These are phyloP conservation scores for Xylariaceae sp. DNA, from an alignment of 2,329 filamentous ascomycete species.

Conservation along the genomic window DNA sequence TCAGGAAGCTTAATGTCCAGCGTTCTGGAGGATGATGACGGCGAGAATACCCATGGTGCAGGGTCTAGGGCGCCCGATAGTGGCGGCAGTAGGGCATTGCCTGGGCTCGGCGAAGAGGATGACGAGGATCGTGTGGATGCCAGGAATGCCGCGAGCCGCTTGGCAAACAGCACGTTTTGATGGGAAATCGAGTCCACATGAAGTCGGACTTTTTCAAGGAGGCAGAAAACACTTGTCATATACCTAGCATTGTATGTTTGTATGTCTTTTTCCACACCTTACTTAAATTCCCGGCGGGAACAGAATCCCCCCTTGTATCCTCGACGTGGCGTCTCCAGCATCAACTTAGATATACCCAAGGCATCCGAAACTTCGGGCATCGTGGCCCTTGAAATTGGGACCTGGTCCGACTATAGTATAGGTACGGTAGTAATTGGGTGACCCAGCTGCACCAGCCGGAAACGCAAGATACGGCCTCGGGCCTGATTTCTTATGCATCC, in stretches of 20 bases:
- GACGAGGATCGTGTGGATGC: conserved; percentile 95
- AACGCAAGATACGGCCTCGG: no score
- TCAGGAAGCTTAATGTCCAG: conserved; percentile 72
- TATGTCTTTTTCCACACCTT: conserved; percentile 7
- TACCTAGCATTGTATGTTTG: conserved; percentile 21
- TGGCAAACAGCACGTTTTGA: conserved; percentile 93
- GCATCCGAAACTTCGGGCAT: conserved; percentile 2
- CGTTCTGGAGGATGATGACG: conserved; percentile 64
- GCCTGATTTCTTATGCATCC: no score
- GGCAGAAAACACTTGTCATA: conserved; percentile 18
- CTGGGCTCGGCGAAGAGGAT: conserved; percentile 73
- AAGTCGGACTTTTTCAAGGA: conserved; percentile 18
- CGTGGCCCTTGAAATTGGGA: no score
- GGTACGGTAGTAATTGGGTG: no score
- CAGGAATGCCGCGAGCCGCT: conserved; percentile 87
- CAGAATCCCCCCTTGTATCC: not conserved
- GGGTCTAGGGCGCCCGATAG: conserved; percentile 41
- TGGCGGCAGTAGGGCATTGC: conserved; percentile 51
- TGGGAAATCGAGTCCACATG: conserved; percentile 2
- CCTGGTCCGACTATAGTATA: no score
- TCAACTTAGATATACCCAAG: conserved; percentile 1
- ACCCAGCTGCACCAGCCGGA: no score
- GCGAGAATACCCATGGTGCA: conserved; percentile 45
- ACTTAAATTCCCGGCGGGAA: conserved; percentile 13
- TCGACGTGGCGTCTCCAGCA: conserved; percentile 4